Evolutionary conservation across 2,329 filamentous ascomycete genomes (phyloP).

Genomic region (Albifimbria verrucaria): DNA sequence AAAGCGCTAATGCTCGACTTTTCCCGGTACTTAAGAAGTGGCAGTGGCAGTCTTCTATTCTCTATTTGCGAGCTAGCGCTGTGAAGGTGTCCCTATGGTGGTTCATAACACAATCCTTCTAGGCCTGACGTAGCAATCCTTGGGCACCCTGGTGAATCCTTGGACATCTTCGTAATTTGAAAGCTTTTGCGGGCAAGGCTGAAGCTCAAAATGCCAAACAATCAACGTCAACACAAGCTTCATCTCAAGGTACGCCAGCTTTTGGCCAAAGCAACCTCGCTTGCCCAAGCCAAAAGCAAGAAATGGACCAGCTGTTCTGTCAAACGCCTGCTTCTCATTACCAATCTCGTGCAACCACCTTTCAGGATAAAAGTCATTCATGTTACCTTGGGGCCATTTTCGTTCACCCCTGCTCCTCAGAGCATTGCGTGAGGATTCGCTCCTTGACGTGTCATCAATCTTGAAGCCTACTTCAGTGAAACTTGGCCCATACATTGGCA

Average conservation of each 20-base stretch:
- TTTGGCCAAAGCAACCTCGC: slow-evolving; percentile 32
- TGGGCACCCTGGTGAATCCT: slow-evolving; percentile 14
- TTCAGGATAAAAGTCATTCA: slow-evolving; percentile 8
- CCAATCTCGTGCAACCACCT: slow-evolving; percentile 8
- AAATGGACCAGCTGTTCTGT: slow-evolving; percentile 24
- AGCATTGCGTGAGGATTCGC: not conserved
- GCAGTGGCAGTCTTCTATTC: too few species aligned
- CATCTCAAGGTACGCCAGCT: slow-evolving; percentile 24
- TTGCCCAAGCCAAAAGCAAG: slow-evolving; percentile 31
- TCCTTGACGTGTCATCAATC: slow-evolving; percentile 10
- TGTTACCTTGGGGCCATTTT: slow-evolving; percentile 1
- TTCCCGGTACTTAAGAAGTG: too few species aligned
- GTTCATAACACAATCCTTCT: not conserved
- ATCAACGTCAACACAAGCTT: slow-evolving; percentile 22
- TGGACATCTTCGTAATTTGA: slow-evolving; percentile 14
- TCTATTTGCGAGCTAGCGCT: too few species aligned
- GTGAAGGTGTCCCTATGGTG: too few species aligned
- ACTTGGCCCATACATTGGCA: slow-evolving; percentile 6
- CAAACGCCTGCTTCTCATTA: slow-evolving; percentile 16
- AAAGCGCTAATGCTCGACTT: too few species aligned
- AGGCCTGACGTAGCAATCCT: slow-evolving; percentile 11
- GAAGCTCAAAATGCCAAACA: slow-evolving; percentile 23
- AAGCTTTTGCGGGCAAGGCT: slow-evolving; percentile 11
- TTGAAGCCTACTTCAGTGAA: not conserved
- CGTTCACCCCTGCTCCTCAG: not conserved